Base-by-base conservation (phyloP, 116 monocot genomes). In the Dioscorea cayenensis region DNA sequence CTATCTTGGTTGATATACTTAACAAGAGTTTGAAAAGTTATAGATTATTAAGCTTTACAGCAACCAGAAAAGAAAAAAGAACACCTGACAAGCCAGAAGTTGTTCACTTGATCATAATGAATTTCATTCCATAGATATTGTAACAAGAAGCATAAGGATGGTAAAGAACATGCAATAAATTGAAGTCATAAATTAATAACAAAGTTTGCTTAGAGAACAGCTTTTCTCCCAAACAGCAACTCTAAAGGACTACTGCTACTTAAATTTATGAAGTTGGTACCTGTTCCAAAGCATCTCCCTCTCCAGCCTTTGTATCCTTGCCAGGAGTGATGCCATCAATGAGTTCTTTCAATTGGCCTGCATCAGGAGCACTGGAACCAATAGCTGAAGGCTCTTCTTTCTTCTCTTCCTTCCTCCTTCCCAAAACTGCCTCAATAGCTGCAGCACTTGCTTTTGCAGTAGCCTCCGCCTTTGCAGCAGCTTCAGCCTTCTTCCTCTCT, bases 401-500 rank as follows among this genome's bases (percentile, higher is more conserved):
- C 6, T 27, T 72, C 29, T 73, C 78, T 63, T 78, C 85, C 70
- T 71, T 90, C 59, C 63, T 96, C 74, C 76, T 79, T 22, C 85
- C 87, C 14, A 92, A 52, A 21, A 96, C 49, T n/a, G 90, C 84
- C 28, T 96, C 96, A 66, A 96, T 82, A n/a, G 96, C 90, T 14
- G 95, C 92, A 22, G 83, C 85, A 71, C 86, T 96, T 38, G 96
- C 96, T 72, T 68, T 90, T 0, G 85, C 90, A 37, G 87, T 88
- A 66, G 86, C 90, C 38, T 80, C 99, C 36, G 86, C 94, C 78
- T 99, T 94, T 7, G 90, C 97, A 16, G 88, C 94, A 28, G 74
- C 83, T 72, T 92, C 92, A n/a, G 86, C 92, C 72, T 88, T 92
- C 88, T 88, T 86, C 71, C 77, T 90, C 78, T 97, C 96, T 65